These are phyloP conservation scores for Tetracladium marchalianum DNA, from an alignment of 495 filamentous ascomycete genomes.

Conservation along the genomic window DNA sequence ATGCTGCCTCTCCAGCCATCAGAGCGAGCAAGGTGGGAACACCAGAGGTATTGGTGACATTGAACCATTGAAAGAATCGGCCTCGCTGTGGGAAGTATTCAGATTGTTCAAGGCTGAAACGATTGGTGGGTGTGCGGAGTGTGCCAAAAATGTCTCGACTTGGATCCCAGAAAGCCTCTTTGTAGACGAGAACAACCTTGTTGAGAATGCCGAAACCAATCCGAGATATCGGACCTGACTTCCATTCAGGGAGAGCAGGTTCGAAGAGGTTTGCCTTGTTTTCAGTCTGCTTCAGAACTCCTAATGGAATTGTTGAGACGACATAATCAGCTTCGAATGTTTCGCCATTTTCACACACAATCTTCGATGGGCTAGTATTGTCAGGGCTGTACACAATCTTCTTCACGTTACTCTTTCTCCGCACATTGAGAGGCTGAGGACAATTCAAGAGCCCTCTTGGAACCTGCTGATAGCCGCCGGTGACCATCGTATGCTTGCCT, in stretches of 20 bases:
- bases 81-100: conserved; percentile 51
- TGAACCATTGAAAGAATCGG: conserved; percentile 96
- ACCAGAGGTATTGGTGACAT: conserved; percentile 80
- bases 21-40: conserved; percentile 80
- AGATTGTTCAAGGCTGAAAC: conserved; percentile 39
- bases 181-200: conserved; percentile 88
- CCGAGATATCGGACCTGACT: conserved; percentile 69
- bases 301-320: conserved; percentile 80
- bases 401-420: conserved; percentile 56
- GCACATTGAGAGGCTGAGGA: conserved; percentile 72
- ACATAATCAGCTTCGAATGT: conserved; percentile 73
- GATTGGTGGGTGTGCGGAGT: conserved; percentile 54
- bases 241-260: conserved; percentile 79
- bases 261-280: conserved; percentile 63
- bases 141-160: conserved; percentile 89
- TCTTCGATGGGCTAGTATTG: conserved; percentile 32
- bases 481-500: conserved; percentile 81
- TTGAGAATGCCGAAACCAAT: conserved; percentile 92
- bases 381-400: conserved; percentile 55
- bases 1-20: conserved; percentile 94
- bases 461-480: conserved; percentile 87
- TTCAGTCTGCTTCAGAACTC: conserved; percentile 57
- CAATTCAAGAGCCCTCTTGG: conserved; percentile 69
- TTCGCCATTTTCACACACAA: conserved; percentile 74
- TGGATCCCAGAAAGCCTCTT: conserved; percentile 87